Conservation (phyloP, 495 filamentous ascomycete genomes). For the Ascobolus immersus region DNA sequence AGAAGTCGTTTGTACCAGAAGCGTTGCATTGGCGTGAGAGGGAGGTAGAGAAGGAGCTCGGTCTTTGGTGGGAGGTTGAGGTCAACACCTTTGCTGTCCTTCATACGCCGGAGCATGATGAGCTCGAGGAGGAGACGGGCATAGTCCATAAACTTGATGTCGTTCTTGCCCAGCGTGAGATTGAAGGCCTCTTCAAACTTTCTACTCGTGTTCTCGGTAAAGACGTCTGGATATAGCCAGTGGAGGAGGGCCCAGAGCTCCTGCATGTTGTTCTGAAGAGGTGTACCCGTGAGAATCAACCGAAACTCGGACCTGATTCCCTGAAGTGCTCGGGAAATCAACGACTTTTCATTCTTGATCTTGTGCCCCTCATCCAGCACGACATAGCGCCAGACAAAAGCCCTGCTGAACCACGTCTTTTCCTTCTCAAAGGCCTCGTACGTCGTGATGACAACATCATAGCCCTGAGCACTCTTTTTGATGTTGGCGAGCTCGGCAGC, state of each 20-base stretch:
- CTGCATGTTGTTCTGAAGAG: constrained; percentile 36
- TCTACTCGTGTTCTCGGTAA: constrained; percentile 24
- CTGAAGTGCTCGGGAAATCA: constrained; percentile 26
- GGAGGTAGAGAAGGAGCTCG: constrained; percentile 34
- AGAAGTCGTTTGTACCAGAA: constrained; percentile 36
- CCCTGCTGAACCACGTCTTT: constrained; percentile 31
- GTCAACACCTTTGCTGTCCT: constrained; percentile 31
- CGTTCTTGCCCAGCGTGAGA: constrained; percentile 29
- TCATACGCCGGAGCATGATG: constrained; percentile 39
- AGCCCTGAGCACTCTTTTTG: constrained; percentile 18
- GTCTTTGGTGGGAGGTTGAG: constrained; percentile 33
- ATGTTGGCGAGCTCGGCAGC: constrained; percentile 23
- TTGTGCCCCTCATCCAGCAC: constrained; percentile 36
- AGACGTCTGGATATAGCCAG: constrained; percentile 39
- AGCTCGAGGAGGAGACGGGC: constrained; percentile 28
- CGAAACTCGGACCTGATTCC: constrained; percentile 29
- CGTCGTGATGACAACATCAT: constrained; percentile 33
- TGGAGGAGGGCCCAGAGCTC: constrained; percentile 39
- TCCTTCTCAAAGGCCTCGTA: constrained; percentile 36
- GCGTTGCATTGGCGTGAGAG: constrained; percentile 33
- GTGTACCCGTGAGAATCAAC: constrained; percentile 37
- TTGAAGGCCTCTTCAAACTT: constrained; percentile 34
- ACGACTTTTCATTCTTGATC: constrained; percentile 31
- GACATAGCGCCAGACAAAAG: constrained; percentile 32
- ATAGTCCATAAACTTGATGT: constrained; percentile 27